Base-by-base conservation (phyloP, 2,329 filamentous ascomycete genomes). In the Chrysoporthe cubensis region DNA sequence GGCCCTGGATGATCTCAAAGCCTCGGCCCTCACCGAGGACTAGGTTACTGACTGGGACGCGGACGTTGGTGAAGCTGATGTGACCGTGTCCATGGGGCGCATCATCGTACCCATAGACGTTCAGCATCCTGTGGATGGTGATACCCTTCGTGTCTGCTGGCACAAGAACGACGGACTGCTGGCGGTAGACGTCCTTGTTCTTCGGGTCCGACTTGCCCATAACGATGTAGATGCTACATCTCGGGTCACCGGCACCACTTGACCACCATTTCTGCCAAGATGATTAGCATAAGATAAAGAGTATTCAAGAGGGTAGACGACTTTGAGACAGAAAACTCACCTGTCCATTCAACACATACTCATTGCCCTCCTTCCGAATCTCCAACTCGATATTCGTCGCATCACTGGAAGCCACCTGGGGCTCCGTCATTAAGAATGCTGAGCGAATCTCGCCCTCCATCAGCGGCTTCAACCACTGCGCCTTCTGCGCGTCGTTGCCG, bases 31-130 rank as follows among this genome's bases (percentile, higher is more conserved):
- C 93, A 69, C 96, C 95, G 3, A 99, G 90, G 13, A 98, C 91
- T 76, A 99, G 90, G 82, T 92, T 96, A 74, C 84, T 83, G 43
- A 85, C 88, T 8, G 95, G 95, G 0, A 99, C 92, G 68, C 95
- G 91, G 71, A 98, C 96, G 77, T 98, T 91, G 68, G 90, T 85
- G 82, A 99, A 98, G 46, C 84, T 87, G 76, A 99, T 89, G 80
- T 99, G 95, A 57, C 94, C 96, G 81, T 99, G 96, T 66, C 96
- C 96, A 79, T 99, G 96, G 2, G 96, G 96, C n/a, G 96, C 96
- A 75, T 99, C 96, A 78, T 98, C 96, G 81, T 94, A 98, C 67
- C 96, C 96, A 80, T 96, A 97, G 72, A 98, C 95, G 62, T 86
- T 91, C 66, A 99, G 84, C 93, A 97, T 97, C 73, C 96, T 90